Evolutionary conservation across 345 rosid species (phyloP).

Genomic region (Zanthoxylum bungeanum): DNA sequence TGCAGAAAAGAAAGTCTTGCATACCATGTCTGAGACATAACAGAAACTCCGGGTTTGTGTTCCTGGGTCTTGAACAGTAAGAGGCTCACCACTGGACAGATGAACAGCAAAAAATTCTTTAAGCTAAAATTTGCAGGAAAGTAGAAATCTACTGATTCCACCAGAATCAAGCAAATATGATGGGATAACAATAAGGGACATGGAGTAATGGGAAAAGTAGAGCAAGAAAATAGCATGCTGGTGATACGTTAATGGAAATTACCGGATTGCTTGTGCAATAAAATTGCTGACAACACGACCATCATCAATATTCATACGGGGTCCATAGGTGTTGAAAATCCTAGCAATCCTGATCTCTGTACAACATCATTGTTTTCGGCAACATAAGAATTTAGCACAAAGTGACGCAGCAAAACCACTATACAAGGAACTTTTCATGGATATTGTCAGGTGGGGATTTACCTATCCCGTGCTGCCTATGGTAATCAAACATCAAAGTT

Average conservation of each 20-base stretch:
- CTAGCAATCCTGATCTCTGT: conserved; percentile 86
- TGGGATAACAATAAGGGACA: not conserved
- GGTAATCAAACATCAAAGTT: conserved; percentile 94
- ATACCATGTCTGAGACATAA: conserved; percentile 94
- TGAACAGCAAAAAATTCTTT: not conserved
- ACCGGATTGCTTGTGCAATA: conserved; percentile 96
- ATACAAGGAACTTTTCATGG: not conserved
- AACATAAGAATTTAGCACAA: not conserved
- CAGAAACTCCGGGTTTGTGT: conserved; percentile 98
- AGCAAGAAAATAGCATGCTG: not conserved
- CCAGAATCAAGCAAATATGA: not conserved
- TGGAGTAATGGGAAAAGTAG: not conserved
- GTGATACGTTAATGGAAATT: not conserved
- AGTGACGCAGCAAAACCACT: not conserved
- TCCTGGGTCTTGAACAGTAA: conserved; percentile 93
- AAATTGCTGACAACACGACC: conserved; percentile 98
- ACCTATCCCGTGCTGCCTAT: conserved; percentile 94
- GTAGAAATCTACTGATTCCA: not conserved
- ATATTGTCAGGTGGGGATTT: not conserved
- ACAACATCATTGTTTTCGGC: not conserved
- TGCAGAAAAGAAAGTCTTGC: not conserved
- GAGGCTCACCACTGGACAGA: conserved; percentile 62
- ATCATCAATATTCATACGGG: conserved; percentile 94
- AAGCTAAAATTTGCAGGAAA: not conserved
- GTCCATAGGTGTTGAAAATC: conserved; percentile 94